Conservation (phyloP, 2,329 filamentous ascomycete species). For the Trichophyton benhamiae region DNA sequence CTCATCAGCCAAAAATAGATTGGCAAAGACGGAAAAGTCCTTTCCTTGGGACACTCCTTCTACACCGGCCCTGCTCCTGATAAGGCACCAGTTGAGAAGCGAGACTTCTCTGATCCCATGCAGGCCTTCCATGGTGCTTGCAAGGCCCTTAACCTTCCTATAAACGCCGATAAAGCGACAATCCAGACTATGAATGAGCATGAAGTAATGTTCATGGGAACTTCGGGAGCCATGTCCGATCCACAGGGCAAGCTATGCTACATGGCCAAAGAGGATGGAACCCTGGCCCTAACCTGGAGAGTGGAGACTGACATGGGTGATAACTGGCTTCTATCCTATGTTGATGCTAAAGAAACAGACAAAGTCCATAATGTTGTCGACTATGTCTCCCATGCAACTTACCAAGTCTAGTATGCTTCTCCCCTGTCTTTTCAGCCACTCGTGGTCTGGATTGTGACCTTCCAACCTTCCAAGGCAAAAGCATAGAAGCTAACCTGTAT, state of each 20-base stretch:
- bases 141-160: slow-evolving; percentile 9
- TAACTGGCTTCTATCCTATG: slow-evolving; percentile 12
- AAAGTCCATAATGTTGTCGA: slow-evolving; percentile 10
- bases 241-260: slow-evolving; percentile 10
- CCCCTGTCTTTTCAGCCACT: not conserved
- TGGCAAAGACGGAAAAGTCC: slow-evolving; percentile 10
- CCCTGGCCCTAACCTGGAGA: slow-evolving; percentile 10
- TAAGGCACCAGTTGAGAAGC: slow-evolving; percentile 6
- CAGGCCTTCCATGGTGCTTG: slow-evolving; percentile 7
- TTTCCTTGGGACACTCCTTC: slow-evolving; percentile 11
- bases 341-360: slow-evolving; percentile 10
- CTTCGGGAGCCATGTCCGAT: slow-evolving; percentile 10
- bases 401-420: slow-evolving; percentile 10
- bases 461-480: not conserved
- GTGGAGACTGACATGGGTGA: slow-evolving; percentile 12
- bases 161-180: slow-evolving; percentile 8
- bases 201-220: slow-evolving; percentile 10
- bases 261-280: slow-evolving; percentile 9
- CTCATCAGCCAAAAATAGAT: not conserved
- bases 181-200: slow-evolving; percentile 6
- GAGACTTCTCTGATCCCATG: slow-evolving; percentile 8
- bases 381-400: slow-evolving; percentile 11
- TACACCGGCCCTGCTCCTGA: slow-evolving; percentile 9
- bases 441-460: not conserved
- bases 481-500: not conserved